These are phyloP conservation scores for Pleurozium schreberi DNA, from an alignment of 225 moss, liverwort and hornwort genomes.

Conservation along the genomic window DNA sequence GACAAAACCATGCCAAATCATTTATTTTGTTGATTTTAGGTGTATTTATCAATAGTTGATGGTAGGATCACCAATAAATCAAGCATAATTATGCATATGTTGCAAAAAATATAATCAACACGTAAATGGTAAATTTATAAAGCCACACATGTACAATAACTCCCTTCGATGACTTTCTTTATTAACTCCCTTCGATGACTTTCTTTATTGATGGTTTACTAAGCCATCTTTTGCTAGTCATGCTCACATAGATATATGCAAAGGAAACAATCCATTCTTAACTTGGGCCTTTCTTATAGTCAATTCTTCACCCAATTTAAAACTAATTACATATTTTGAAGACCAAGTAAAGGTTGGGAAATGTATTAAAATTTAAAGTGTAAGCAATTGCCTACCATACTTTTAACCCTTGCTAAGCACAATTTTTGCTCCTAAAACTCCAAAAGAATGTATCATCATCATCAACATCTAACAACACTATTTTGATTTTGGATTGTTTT, in stretches of 20 bases:
- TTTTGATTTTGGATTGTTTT: background rate
- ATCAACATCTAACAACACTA: background rate
- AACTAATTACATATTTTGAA: background rate
- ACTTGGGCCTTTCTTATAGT: accelerated
- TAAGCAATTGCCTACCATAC: background rate
- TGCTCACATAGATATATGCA: accelerated
- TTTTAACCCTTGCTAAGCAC: background rate
- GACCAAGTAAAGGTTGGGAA: accelerated
- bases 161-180: background rate
- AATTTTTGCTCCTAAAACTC: background rate
- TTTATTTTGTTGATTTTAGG: background rate
- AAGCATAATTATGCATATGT: accelerated
- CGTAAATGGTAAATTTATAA: accelerated
- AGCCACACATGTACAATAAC: background rate
- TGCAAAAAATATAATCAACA: background rate
- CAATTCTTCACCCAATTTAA: background rate
- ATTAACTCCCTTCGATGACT: no score
- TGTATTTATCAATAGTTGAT: background rate
- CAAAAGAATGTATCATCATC: no score
- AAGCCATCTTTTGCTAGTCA: background rate
- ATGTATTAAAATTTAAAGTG: background rate
- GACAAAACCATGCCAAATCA: accelerated
- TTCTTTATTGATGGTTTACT: background rate
- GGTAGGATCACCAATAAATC: background rate
- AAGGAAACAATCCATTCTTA: accelerated